phyloP scores from a whole-genome alignment of 2,329 filamentous ascomycete genomes.

The Mariannaea elegans region DNA sequence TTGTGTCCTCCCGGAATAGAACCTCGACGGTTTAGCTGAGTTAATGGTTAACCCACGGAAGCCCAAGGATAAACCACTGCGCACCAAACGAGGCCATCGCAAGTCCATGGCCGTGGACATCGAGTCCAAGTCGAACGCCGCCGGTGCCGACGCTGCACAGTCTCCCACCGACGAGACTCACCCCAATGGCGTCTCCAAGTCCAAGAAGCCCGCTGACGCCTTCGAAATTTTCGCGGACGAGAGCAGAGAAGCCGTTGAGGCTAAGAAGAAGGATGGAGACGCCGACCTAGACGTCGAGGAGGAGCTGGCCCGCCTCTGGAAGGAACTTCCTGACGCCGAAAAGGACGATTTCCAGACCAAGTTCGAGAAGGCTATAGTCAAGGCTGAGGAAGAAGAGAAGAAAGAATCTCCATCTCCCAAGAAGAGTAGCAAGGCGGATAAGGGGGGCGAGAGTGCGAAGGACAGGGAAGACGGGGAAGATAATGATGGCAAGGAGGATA shows the following conservation, averaged over 20 bases:
- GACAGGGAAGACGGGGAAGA: conserved; percentile 38
- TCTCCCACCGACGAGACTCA: conserved; percentile 59
- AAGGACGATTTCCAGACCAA: conserved; percentile 59
- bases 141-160: conserved; percentile 54
- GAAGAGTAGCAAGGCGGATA: conserved; percentile 31
- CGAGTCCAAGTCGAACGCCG: conserved; percentile 52
- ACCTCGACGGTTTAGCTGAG: conserved; percentile 44
- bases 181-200: conserved; percentile 53
- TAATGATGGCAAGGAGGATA: conserved; percentile 31
- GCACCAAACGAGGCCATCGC: conserved; percentile 76
- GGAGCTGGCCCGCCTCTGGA: conserved; percentile 64
- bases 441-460: conserved; percentile 42
- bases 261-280: conserved; percentile 52
- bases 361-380: conserved; percentile 37
- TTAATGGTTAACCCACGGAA: conserved; percentile 53
- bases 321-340: conserved; percentile 58
- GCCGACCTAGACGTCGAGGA: conserved; percentile 56
- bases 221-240: conserved; percentile 66
- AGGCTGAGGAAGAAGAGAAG: conserved; percentile 40
- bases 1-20: conserved; percentile 46
- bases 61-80: conserved; percentile 81
- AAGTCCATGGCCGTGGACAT: conserved; percentile 61
- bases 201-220: conserved; percentile 56
- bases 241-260: conserved; percentile 53
- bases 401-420: conserved; percentile 29